Conservation (phyloP, 768 basidiomycete genomes). For the Bullera alba region DNA sequence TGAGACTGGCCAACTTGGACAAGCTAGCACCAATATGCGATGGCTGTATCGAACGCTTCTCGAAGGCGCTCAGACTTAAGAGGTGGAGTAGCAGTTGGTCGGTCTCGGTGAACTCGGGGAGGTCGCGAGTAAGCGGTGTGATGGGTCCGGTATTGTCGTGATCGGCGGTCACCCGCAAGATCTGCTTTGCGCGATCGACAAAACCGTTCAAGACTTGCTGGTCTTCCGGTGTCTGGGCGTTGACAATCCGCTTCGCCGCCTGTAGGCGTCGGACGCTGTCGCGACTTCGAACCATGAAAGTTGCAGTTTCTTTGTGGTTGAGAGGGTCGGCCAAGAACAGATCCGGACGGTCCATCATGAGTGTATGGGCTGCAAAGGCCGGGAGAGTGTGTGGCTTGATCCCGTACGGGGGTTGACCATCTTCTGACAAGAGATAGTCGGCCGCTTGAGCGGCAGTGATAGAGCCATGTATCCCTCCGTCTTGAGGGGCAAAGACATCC, state of each 20-base stretch:
- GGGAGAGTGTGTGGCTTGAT: conserved; percentile 25
- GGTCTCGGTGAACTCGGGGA: conserved; percentile 8
- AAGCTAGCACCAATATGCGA: conserved; percentile 58
- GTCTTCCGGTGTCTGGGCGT: conserved; percentile 6
- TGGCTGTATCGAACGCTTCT: conserved; percentile 49
- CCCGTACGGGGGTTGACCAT: background rate
- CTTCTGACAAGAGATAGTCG: conserved; percentile 12
- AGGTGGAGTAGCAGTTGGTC: conserved; percentile 33
- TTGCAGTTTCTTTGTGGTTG: conserved; percentile 29
- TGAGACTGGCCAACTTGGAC: conserved; percentile 51
- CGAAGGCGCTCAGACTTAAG: conserved; percentile 33
- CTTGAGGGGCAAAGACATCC: conserved; percentile 1
- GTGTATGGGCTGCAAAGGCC: conserved; percentile 32
- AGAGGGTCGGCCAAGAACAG: conserved; percentile 31
- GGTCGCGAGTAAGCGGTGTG: too few species aligned
- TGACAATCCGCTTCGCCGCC: conserved; percentile 13
- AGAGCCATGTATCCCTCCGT: conserved; percentile 53
- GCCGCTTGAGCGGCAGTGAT: conserved; percentile 57
- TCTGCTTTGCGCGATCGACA: conserved; percentile 26
- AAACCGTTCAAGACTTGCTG: conserved; percentile 16
- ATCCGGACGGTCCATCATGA: conserved; percentile 37
- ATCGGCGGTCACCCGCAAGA: background rate
- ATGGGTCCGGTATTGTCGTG: too few species aligned
- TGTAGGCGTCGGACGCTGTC: conserved; percentile 1
- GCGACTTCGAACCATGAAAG: conserved; percentile 25